These are phyloP conservation scores for Ustilago lituana DNA, from an alignment of 1,284 basidiomycete genomes.

Conservation along the genomic window DNA sequence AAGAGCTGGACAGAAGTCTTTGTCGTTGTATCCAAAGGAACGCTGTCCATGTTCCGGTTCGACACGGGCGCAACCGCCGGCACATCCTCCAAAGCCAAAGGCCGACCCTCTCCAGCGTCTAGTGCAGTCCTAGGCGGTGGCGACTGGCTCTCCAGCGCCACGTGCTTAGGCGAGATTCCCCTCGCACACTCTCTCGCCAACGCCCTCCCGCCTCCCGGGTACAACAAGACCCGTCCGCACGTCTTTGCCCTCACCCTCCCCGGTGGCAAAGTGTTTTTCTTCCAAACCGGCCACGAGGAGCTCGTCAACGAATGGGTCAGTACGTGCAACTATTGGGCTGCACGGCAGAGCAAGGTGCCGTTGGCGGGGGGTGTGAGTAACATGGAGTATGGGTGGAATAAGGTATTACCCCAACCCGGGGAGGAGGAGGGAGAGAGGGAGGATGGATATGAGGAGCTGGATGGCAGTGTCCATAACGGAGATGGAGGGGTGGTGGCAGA, in stretches of 20 bases:
- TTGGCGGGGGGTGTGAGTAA: conserved; percentile 94
- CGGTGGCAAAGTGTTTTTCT: conserved; percentile 89
- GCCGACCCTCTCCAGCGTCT: not conserved
- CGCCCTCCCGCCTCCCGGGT: conserved; percentile 87
- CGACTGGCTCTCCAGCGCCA: conserved; percentile 93
- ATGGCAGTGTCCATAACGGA: conserved; percentile 52
- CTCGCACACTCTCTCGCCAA: conserved; percentile 89
- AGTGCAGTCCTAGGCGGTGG: conserved; percentile 81
- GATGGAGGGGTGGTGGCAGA: no score
- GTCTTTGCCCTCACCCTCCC: conserved; percentile 94
- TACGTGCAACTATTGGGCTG: conserved; percentile 99
- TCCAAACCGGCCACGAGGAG: conserved; percentile 96
- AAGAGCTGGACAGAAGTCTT: conserved; percentile 90
- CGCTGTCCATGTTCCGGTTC: conserved; percentile 85
- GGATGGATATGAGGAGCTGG: conserved; percentile 69
- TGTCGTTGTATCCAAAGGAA: conserved; percentile 91
- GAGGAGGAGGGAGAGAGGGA: no score
- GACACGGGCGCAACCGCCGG: conserved; percentile 2
- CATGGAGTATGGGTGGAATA: conserved; percentile 99
- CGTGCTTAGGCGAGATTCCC: conserved; percentile 79
- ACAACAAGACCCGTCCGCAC: conserved; percentile 85
- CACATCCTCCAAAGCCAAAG: conserved; percentile 4
- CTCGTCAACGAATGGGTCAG: conserved; percentile 97
- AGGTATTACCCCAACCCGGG: conserved; percentile 69
- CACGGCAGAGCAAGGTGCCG: conserved; percentile 89